phyloP scores from a whole-genome alignment of 371 early-diverging fungal genomes.

The Thermomucor indicae-seudaticae region DNA sequence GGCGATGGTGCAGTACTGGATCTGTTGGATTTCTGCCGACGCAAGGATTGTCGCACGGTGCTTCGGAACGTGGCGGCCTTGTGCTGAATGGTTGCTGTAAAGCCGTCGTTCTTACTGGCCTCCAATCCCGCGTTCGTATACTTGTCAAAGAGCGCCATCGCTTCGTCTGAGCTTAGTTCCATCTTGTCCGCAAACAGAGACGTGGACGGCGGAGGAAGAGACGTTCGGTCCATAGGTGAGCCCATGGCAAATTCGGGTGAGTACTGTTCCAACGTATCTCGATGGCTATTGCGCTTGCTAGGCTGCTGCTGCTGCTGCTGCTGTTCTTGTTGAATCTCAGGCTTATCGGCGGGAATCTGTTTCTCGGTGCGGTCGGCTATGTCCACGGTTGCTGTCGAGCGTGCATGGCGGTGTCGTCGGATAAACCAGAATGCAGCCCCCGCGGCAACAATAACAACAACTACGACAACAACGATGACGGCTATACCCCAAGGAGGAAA shows the following conservation, averaged over 20 bases:
- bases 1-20: constrained; percentile 8
- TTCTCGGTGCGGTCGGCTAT: neutral
- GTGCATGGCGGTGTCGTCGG: constrained; percentile 2
- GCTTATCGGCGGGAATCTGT: neutral
- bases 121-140: constrained; percentile 13
- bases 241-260: no score
- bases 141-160: constrained; percentile 26
- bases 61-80: constrained; percentile 17
- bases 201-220: constrained; percentile 25
- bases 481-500: constrained; percentile 25
- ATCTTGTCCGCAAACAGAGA: constrained; percentile 39
- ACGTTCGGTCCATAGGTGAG: no score
- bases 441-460: constrained; percentile 1
- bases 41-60: constrained; percentile 15
- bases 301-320: no score
- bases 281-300: no score
- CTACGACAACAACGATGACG: constrained; percentile 10
- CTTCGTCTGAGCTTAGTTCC: constrained; percentile 23
- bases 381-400: neutral
- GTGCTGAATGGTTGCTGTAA: constrained; percentile 9
- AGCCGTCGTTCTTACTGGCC: neutral
- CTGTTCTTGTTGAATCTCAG: neutral
- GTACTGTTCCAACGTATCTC: constrained; percentile 19
- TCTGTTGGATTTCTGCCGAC: constrained; percentile 23
- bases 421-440: constrained; percentile 2